These are phyloP conservation scores for Botrytis squamosa DNA, from an alignment of 2,329 filamentous ascomycete species.

Conservation along the genomic window DNA sequence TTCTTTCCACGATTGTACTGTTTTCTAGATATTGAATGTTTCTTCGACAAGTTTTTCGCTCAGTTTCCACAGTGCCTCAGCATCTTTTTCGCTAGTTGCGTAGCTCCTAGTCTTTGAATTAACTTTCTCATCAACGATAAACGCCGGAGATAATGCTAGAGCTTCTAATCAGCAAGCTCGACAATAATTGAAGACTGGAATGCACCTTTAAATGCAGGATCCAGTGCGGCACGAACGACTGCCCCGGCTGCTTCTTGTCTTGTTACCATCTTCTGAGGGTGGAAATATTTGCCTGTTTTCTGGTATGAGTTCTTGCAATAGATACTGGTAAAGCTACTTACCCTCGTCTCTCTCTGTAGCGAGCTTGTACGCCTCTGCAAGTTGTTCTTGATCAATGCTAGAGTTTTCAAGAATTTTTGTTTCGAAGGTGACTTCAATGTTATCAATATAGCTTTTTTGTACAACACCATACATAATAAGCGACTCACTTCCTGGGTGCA, in stretches of 20 bases:
- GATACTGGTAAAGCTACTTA: not conserved
- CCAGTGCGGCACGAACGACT: not conserved
- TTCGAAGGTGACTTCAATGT: not conserved
- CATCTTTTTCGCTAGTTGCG: not conserved
- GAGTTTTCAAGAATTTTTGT: not conserved
- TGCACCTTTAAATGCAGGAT: not conserved
- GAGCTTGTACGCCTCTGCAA: not conserved
- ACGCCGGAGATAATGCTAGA: not conserved
- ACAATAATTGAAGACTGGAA: not conserved
- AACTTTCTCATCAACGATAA: not conserved
- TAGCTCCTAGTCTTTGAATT: not conserved
- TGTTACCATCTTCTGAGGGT: not conserved
- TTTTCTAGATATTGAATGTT: not conserved
- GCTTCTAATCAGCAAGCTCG: not conserved
- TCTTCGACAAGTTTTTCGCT: not conserved
- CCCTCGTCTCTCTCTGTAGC: not conserved
- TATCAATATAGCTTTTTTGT: not conserved
- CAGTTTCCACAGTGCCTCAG: not conserved
- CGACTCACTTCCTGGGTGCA: not conserved
- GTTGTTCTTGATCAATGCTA: not conserved
- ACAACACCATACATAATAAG: not conserved
- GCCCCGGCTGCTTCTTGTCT: not conserved
- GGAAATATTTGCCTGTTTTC: not conserved
- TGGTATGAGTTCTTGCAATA: not conserved
- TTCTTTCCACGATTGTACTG: not conserved